phyloP scores from a whole-genome alignment of 1,284 basidiomycete genomes.

The Apiotrichum brassicae region DNA sequence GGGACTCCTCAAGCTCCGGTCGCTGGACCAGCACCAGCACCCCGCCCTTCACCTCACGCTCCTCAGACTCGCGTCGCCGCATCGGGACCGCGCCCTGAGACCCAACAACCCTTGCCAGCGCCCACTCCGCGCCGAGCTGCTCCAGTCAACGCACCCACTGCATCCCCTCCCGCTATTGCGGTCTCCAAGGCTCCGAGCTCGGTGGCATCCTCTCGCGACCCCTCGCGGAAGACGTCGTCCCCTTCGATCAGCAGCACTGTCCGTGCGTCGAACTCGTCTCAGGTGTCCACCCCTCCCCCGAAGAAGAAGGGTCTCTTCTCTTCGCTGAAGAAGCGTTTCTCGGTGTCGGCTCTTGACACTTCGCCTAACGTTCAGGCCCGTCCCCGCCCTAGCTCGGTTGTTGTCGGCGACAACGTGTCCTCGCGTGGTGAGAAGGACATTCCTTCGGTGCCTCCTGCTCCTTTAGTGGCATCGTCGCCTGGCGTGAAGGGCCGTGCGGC shows the following conservation, averaged over 20 bases:
- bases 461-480: neutral
- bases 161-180: neutral
- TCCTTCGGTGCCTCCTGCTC: neutral
- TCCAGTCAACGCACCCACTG: too few species aligned
- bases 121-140: neutral
- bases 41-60: neutral
- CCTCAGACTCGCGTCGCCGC: too few species aligned
- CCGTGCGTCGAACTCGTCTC: neutral
- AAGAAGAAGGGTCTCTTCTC: slow-evolving; percentile 12
- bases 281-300: neutral
- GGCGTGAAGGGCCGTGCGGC: too few species aligned
- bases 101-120: neutral
- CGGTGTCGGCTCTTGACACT: slow-evolving; percentile 8
- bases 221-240: neutral
- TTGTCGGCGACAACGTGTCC: neutral
- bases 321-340: slow-evolving; percentile 18
- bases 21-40: neutral
- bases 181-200: neutral
- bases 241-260: neutral
- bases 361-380: neutral
- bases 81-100: too few species aligned
- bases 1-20: too few species aligned
- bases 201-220: neutral
- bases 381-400: slow-evolving; percentile 4
- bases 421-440: neutral